A percentile compares a stretch with the other conserved stretches of the same genome.
Conservation (phyloP, 176 grass and related monocot genomes). For the Calamus simplicifolius region DNA sequence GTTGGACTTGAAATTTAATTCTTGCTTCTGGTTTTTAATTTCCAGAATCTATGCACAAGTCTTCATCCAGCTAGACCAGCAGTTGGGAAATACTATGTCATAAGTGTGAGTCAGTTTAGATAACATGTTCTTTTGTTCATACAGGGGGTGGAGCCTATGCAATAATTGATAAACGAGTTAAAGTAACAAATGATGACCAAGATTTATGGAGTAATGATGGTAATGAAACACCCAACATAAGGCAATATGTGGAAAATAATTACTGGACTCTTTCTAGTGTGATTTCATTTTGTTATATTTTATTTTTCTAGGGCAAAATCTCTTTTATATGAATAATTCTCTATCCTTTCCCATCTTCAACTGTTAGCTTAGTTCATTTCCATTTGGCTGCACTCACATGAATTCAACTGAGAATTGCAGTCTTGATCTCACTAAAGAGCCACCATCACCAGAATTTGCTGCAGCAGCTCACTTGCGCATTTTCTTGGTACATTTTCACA, state of each 20-base stretch:
- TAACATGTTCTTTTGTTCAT: slow-evolving; percentile 14
- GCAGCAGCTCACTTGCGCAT: slow-evolving; percentile 36
- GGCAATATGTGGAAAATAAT: too few species aligned
- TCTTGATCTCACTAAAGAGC: slow-evolving; percentile 12
- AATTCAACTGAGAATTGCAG: slow-evolving; percentile 5
- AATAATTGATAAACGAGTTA: slow-evolving; percentile 74
- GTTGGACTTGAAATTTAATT: too few species aligned
- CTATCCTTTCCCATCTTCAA: too few species aligned
- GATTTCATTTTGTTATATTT: too few species aligned
- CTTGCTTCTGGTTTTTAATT: too few species aligned
- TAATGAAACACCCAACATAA: slow-evolving; percentile 8
- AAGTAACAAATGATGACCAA: slow-evolving; percentile 42
- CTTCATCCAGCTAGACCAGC: too few species aligned
- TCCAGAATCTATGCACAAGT: too few species aligned
- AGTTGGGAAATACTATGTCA: too few species aligned
- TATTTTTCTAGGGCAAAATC: too few species aligned
- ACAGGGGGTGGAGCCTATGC: slow-evolving; percentile 57
- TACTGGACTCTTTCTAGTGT: too few species aligned
- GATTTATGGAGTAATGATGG: slow-evolving; percentile 30
- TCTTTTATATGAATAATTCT: too few species aligned
- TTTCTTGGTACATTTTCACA: slow-evolving; percentile 29
- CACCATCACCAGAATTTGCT: slow-evolving; percentile 14
- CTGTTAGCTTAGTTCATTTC: too few species aligned
- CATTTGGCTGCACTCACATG: background rate
- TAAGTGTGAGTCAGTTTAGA: background rate